These are phyloP conservation scores for Aspergillus intermedius DNA, from an alignment of 2,329 filamentous ascomycete genomes.

Conservation along the genomic window DNA sequence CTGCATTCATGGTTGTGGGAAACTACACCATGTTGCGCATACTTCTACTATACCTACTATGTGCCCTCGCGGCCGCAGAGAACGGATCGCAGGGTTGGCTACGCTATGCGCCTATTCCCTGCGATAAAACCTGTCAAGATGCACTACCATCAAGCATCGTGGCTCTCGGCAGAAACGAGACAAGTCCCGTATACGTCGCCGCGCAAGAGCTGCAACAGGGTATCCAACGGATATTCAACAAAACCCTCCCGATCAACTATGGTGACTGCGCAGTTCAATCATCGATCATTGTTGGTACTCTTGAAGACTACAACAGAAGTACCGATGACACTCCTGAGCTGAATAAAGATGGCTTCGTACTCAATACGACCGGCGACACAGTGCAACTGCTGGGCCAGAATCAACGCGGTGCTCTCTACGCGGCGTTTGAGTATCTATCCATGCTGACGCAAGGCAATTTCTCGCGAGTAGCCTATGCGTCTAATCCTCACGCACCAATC, in stretches of 20 bases:
- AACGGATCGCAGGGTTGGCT: slow-evolving; percentile 59
- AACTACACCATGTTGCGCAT: background rate
- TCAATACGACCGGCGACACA: slow-evolving; percentile 34
- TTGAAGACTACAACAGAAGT: background rate
- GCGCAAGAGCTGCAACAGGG: background rate
- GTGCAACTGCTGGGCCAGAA: slow-evolving; percentile 59
- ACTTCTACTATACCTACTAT: background rate
- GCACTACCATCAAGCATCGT: background rate
- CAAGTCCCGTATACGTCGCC: background rate
- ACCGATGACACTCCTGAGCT: background rate
- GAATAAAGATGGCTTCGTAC: background rate
- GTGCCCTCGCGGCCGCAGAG: slow-evolving; percentile 42
- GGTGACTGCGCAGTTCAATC: background rate
- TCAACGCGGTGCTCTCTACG: slow-evolving; percentile 62
- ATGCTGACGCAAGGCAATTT: slow-evolving; percentile 56
- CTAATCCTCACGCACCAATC: slow-evolving; percentile 55
- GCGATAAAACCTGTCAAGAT: slow-evolving; percentile 28
- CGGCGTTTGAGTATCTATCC: slow-evolving; percentile 62
- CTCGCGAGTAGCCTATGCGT: slow-evolving; percentile 41
- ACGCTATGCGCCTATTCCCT: slow-evolving; percentile 53
- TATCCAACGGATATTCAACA: background rate
- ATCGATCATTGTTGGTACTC: background rate
- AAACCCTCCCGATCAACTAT: background rate
- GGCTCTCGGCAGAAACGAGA: background rate
- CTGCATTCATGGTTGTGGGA: too few relatives aligned